Conservation (phyloP, 257 asterid species). For the Apocynum venetum region DNA sequence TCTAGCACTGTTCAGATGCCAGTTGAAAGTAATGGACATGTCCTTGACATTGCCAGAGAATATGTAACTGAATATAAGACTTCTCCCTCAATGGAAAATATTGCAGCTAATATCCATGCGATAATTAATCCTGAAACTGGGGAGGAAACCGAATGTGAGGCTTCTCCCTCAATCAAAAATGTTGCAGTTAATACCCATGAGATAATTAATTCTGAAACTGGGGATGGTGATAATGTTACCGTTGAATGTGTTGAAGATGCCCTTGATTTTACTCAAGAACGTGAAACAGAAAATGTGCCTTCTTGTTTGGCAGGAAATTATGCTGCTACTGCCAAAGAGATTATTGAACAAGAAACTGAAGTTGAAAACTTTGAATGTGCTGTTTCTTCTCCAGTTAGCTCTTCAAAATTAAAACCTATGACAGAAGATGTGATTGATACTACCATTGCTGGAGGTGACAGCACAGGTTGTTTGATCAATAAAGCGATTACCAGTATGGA, state of each 20-base stretch:
- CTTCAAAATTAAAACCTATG: background rate
- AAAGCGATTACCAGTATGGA: background rate
- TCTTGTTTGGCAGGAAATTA: background rate
- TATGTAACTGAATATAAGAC: background rate
- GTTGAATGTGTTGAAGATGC: conserved; percentile 2
- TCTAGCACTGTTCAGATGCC: background rate
- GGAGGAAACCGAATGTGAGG: too few relatives aligned
- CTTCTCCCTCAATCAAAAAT: background rate
- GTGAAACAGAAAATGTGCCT: background rate
- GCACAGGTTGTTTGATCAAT: background rate
- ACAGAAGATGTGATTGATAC: background rate
- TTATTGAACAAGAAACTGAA: background rate
- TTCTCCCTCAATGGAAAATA: too few relatives aligned
- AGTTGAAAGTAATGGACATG: background rate
- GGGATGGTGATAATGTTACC: background rate
- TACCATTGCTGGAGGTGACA: background rate
- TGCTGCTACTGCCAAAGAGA: background rate
- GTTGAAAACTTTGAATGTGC: background rate
- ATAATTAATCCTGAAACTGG: too few relatives aligned
- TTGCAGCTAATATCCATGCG: too few relatives aligned
- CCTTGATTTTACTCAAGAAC: background rate
- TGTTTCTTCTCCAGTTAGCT: conserved; percentile 7
- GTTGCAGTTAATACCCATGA: background rate
- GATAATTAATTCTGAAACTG: conserved; percentile 1
- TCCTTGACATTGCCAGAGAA: conserved; percentile 2